Evolutionary conservation across 495 filamentous ascomycete genomes (phyloP).

Genomic region (Penicillium macrosclerotiorum): DNA sequence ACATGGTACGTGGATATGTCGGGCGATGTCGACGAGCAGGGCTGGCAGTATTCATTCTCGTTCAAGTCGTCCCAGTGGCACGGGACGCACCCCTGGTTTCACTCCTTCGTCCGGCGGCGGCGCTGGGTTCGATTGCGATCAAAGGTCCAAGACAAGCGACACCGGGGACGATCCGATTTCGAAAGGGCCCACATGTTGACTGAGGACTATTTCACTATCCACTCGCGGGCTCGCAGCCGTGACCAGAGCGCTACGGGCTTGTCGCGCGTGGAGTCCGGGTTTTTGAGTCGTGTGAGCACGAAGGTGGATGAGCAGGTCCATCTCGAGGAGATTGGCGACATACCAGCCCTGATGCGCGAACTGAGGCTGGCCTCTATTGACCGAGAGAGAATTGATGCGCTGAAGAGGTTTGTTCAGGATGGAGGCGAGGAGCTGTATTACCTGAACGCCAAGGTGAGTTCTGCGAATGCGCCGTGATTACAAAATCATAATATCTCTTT

Average conservation of each 20-base stretch:
- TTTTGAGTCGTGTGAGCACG: conserved; percentile 29
- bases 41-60: conserved; percentile 92
- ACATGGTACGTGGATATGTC: conserved; percentile 93
- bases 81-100: conserved; percentile 84
- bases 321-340: conserved; percentile 60
- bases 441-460: conserved; percentile 59
- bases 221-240: conserved; percentile 45
- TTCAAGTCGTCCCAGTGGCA: conserved; percentile 88
- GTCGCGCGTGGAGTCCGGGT: conserved; percentile 30
- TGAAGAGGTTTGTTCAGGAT: conserved; percentile 75
- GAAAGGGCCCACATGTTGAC: conserved; percentile 63
- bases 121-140: conserved; percentile 86
- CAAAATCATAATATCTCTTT: background rate
- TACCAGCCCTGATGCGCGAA: conserved; percentile 60
- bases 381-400: conserved; percentile 80
- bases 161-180: conserved; percentile 28
- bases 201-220: conserved; percentile 85
- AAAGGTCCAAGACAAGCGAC: conserved; percentile 40
- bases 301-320: conserved; percentile 34
- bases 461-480: background rate
- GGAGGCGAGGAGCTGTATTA: conserved; percentile 78
- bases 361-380: conserved; percentile 74
- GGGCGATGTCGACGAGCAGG: conserved; percentile 83
- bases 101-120: conserved; percentile 84
- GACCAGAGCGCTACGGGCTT: conserved; percentile 33